Conservation (phyloP, 768 basidiomycete genomes). For the Phylloporus sp. region DNA sequence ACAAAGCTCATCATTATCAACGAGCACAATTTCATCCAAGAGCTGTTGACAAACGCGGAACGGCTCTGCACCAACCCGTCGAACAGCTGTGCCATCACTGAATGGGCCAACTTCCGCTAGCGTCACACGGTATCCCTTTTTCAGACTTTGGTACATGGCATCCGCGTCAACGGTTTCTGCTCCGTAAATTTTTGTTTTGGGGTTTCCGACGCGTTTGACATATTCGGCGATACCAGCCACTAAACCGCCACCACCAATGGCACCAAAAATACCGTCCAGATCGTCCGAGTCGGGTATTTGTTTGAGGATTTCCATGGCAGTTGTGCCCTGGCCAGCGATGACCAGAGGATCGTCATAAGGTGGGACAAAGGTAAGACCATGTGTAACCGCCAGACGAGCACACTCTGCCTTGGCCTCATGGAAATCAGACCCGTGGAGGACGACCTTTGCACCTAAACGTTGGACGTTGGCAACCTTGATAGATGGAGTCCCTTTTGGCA, state of each 20-base stretch:
- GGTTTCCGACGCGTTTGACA: slow-evolving; percentile 87
- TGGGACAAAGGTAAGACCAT: slow-evolving; percentile 87
- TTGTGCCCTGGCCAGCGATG: slow-evolving; percentile 95
- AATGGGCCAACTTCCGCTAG: slow-evolving; percentile 92
- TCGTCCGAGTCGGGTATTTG: slow-evolving; percentile 73
- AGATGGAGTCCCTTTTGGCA: slow-evolving; percentile 91
- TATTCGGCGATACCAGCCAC: slow-evolving; percentile 90
- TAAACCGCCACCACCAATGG: slow-evolving; percentile 94
- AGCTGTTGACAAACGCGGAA: slow-evolving; percentile 88
- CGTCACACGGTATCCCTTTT: slow-evolving; percentile 76
- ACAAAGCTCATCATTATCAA: slow-evolving; percentile 94
- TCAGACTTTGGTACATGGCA: slow-evolving; percentile 84
- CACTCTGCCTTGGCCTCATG: slow-evolving; percentile 97
- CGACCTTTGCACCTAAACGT: slow-evolving; percentile 92
- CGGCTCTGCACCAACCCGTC: slow-evolving; percentile 90
- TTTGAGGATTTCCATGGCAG: slow-evolving; percentile 92
- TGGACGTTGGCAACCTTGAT: slow-evolving; percentile 96
- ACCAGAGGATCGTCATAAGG: slow-evolving; percentile 97
- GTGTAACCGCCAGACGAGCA: slow-evolving; percentile 68
- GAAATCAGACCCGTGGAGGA: slow-evolving; percentile 89
- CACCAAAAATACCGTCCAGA: slow-evolving; percentile 81
- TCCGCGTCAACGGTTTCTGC: slow-evolving; percentile 96
- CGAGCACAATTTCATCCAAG: slow-evolving; percentile 78
- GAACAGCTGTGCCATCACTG: slow-evolving; percentile 96
- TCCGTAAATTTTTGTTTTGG: slow-evolving; percentile 76